Evolutionary conservation across 2,329 filamentous ascomycete species (phyloP).

Genomic region (Paracoccidioides lutzii): DNA sequence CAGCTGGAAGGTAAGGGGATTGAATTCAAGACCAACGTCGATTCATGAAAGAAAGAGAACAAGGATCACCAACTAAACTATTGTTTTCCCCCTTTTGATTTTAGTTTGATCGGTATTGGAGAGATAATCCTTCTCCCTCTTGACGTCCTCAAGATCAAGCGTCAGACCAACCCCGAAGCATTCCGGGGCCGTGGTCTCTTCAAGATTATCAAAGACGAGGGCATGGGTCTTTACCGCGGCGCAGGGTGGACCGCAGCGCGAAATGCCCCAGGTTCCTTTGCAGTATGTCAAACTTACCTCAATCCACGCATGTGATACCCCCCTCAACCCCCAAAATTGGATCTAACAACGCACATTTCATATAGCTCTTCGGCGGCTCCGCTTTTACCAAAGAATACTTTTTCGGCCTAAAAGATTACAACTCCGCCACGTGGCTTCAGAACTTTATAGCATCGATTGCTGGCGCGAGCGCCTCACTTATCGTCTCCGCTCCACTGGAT

Average conservation of each 20-base stretch:
- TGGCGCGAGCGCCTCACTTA: slow-evolving; percentile 83
- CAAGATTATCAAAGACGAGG: slow-evolving; percentile 83
- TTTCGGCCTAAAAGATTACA: slow-evolving; percentile 84
- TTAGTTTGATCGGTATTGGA: slow-evolving; percentile 83
- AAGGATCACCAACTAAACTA: slow-evolving; percentile 5
- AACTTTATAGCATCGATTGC: slow-evolving; percentile 96
- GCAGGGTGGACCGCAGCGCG: slow-evolving; percentile 96
- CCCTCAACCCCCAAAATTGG: slow-evolving; percentile 11
- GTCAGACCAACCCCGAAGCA: slow-evolving; percentile 96
- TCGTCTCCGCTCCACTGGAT: slow-evolving; percentile 91
- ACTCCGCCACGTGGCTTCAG: slow-evolving; percentile 83
- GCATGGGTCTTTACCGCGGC: slow-evolving; percentile 87
- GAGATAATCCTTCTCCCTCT: slow-evolving; percentile 91
- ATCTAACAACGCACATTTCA: slow-evolving; percentile 9
- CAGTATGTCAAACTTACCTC: slow-evolving; percentile 48
- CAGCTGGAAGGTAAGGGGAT: slow-evolving; percentile 61
- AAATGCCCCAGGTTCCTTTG: slow-evolving; percentile 93
- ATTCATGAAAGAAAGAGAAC: neutral
- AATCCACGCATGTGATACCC: neutral
- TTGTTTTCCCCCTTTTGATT: neutral
- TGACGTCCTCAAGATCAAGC: slow-evolving; percentile 98
- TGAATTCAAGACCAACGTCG: neutral
- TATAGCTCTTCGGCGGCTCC: slow-evolving; percentile 84
- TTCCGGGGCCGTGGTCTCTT: slow-evolving; percentile 89
- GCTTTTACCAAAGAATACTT: slow-evolving; percentile 97